These are phyloP conservation scores for Lachnum nothofagi DNA, from an alignment of 2,329 filamentous ascomycete genomes.

Conservation along the genomic window DNA sequence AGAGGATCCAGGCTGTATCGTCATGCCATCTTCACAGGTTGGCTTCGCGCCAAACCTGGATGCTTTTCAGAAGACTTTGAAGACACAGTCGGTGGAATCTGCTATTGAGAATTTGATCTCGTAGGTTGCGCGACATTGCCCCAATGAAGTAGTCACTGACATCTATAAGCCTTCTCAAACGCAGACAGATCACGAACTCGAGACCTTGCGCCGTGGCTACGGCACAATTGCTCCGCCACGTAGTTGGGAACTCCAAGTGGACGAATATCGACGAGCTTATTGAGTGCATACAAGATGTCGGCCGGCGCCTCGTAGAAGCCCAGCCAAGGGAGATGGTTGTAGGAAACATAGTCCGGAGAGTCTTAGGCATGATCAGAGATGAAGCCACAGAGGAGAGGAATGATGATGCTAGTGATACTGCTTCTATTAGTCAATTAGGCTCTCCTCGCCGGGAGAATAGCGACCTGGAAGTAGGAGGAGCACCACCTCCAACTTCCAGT, in stretches of 20 bases:
- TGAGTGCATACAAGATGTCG: conserved; percentile 72
- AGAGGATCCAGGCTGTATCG: neutral
- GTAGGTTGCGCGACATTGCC: conserved; percentile 41
- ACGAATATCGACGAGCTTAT: conserved; percentile 73
- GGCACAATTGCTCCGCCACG: conserved; percentile 78
- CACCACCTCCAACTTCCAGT: conserved; percentile 19
- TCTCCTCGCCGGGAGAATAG: conserved; percentile 25
- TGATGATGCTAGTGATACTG: conserved; percentile 38
- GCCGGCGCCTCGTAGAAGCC: conserved; percentile 66
- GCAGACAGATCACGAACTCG: conserved; percentile 82
- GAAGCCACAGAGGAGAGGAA: conserved; percentile 79
- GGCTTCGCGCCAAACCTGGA: conserved; percentile 67
- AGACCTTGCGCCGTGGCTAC: conserved; percentile 88
- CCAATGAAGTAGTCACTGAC: conserved; percentile 12
- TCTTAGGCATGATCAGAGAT: conserved; percentile 85
- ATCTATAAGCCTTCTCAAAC: conserved; percentile 64
- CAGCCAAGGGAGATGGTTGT: conserved; percentile 86
- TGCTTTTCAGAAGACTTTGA: conserved; percentile 74
- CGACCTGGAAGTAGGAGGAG: conserved; percentile 14
- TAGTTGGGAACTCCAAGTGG: conserved; percentile 77
- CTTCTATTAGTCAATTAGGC: conserved; percentile 27
- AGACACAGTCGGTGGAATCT: conserved; percentile 68
- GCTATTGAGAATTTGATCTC: conserved; percentile 80
- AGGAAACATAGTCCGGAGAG: conserved; percentile 87
- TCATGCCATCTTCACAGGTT: conserved; percentile 47